Percentiles rank a stretch among this genome's conserved stretches.
Evolutionary conservation across 768 basidiomycete species (phyloP).

Genomic region (Krasilnikovozyma curviuscula): DNA sequence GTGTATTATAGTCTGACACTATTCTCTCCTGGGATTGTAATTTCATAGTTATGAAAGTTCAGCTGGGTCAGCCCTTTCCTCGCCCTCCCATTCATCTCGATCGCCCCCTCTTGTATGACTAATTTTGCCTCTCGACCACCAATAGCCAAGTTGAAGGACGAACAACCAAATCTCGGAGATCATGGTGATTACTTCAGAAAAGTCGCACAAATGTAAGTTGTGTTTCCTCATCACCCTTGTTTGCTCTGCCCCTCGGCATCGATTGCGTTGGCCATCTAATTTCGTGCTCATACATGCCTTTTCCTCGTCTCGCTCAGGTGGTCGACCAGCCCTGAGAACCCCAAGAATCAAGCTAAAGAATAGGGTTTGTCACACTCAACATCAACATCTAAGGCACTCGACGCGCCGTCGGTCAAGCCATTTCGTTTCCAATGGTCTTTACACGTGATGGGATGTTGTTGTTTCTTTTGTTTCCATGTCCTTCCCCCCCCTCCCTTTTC

Average conservation of each 20-base stretch:
- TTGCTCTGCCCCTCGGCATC: background rate
- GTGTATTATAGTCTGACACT: too few relatives aligned
- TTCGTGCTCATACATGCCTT: background rate
- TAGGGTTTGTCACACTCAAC: background rate
- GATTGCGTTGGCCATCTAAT: too few relatives aligned
- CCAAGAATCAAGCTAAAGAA: background rate
- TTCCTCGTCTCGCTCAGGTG: background rate
- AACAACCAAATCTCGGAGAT: too few relatives aligned
- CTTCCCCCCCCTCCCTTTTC: background rate
- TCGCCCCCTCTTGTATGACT: too few relatives aligned
- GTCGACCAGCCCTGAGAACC: background rate
- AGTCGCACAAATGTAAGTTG: background rate
- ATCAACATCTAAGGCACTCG: too few relatives aligned
- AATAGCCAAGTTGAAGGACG: too few relatives aligned
- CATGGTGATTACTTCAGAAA: background rate
- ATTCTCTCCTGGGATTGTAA: too few relatives aligned
- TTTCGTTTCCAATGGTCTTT: background rate
- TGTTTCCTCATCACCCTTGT: background rate
- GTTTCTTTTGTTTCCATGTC: background rate
- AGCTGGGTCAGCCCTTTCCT: too few relatives aligned
- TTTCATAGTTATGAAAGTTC: too few relatives aligned
- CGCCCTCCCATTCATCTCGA: too few relatives aligned
- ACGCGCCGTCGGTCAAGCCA: too few relatives aligned
- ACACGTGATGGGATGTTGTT: background rate
- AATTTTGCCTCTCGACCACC: too few relatives aligned